Base-by-base conservation (phyloP, 2,329 filamentous ascomycete genomes). In the Hymenoscyphus albidus region DNA sequence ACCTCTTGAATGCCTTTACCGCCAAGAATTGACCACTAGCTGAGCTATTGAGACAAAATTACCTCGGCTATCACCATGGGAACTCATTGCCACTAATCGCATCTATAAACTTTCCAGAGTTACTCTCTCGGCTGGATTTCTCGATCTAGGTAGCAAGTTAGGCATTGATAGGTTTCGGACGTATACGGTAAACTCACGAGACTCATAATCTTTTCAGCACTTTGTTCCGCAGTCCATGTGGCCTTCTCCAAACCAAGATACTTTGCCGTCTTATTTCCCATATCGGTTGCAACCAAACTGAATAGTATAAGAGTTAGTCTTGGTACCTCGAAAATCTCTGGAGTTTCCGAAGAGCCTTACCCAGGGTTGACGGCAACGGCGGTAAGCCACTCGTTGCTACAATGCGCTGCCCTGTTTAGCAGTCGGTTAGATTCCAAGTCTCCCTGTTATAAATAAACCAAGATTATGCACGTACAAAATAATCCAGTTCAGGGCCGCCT, bases 401-500 rank as follows among this genome's bases (percentile, higher is more conserved):
- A 59, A 39, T 59, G 57, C 40, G 57, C 57, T 18, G 57, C 35
- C 35, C 57, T 59, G 13, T 39, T 18, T 3, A 59, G 9, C 6
- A 5, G 39, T n/a, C 40, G 13, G 14, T 44, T n/a, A 44, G 40
- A 44, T 6, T n/a, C 16, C 5, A 14, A n/a, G 14, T n/a, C 5
- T 35, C 5, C 35, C 3, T 35, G 6, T 35, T 10, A n/a, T n/a
- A n/a, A n/a, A 16, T 5, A 44, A 44, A 6, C 6, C 14, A 5
- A 1, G 40, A n/a, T 13, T 13, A 16, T 2, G 14, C n/a, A 59
- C 32, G 5, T 59, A 59, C 57, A 59, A 7, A 14, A 32, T 59
- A 22, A 59, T 59, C 57, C 57, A 59, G 13, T 59, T 59, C 57
- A 59, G 22, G 1, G 57, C 57, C 57, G 57, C 62, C 27, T 48